Conservation (phyloP, 257 asterid species). For the Solanum chilense region DNA sequence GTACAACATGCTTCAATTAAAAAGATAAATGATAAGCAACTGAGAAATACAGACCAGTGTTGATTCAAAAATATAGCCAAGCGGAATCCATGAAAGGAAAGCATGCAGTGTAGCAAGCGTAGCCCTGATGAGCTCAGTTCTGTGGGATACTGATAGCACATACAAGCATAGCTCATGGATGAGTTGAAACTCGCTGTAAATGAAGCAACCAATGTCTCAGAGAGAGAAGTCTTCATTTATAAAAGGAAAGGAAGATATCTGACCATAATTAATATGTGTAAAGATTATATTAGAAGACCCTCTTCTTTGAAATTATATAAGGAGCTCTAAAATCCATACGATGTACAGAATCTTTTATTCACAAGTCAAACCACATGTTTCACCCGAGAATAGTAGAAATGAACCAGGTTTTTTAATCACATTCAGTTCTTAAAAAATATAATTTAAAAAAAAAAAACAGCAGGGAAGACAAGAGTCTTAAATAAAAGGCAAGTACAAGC, state of each 20-base stretch:
- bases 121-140: conserved; percentile 92
- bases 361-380: background rate
- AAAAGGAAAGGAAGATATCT: background rate
- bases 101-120: conserved; percentile 93
- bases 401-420: background rate
- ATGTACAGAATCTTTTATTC: background rate
- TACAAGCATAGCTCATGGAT: conserved; percentile 91
- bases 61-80: conserved; percentile 95
- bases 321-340: background rate
- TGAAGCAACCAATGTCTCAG: background rate
- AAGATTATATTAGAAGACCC: background rate
- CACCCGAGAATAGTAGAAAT: background rate
- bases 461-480: background rate
- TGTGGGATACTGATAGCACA: conserved; percentile 84
- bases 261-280: background rate
- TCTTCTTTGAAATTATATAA: background rate
- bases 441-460: background rate
- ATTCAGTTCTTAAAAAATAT: background rate
- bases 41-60: conserved; percentile 61
- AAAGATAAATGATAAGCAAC: conserved; percentile 8
- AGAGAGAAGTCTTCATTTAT: background rate
- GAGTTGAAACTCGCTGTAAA: conserved; percentile 89
- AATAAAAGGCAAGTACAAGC: background rate
- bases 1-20: background rate
- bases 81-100: conserved; percentile 96